These are phyloP conservation scores for Dendrocalamus sinicus DNA, from an alignment of 176 grass and related monocot genomes.

Conservation along the genomic window DNA sequence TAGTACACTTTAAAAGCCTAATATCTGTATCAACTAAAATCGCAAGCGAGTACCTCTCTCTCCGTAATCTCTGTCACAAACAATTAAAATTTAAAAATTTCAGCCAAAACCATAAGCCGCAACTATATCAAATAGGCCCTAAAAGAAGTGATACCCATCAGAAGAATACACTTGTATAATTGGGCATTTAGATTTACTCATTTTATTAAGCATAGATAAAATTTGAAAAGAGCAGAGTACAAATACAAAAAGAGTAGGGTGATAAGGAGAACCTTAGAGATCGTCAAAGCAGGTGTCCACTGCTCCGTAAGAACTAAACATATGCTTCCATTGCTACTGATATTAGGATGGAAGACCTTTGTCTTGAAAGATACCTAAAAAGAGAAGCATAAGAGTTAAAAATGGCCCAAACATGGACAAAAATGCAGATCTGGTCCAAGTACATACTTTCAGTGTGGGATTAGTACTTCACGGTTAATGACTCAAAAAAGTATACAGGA, in stretches of 20 bases:
- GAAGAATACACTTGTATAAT: neutral
- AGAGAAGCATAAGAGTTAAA: conserved; percentile 12
- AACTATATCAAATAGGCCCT: no score
- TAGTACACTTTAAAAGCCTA: no score
- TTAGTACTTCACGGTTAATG: neutral
- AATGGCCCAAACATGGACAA: neutral
- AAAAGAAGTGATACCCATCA: neutral
- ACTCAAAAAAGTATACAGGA: neutral
- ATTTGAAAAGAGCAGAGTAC: neutral
- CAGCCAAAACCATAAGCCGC: no score
- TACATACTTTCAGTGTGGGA: neutral
- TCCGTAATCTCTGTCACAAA: no score
- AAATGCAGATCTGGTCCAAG: neutral
- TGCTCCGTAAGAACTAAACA: conserved; percentile 67
- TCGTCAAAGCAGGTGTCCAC: conserved; percentile 68
- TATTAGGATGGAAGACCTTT: conserved; percentile 70
- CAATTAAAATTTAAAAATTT: no score
- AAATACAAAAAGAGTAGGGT: neutral
- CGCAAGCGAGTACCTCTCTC: no score
- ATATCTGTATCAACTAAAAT: no score
- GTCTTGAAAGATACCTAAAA: conserved; percentile 71
- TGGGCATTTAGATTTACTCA: neutral
- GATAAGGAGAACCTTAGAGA: conserved; percentile 53
- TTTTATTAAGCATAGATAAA: neutral
- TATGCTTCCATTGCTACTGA: conserved; percentile 73